Evolutionary conservation across 2,329 filamentous ascomycete species (phyloP).

Genomic region (Ascochyta rabiei): DNA sequence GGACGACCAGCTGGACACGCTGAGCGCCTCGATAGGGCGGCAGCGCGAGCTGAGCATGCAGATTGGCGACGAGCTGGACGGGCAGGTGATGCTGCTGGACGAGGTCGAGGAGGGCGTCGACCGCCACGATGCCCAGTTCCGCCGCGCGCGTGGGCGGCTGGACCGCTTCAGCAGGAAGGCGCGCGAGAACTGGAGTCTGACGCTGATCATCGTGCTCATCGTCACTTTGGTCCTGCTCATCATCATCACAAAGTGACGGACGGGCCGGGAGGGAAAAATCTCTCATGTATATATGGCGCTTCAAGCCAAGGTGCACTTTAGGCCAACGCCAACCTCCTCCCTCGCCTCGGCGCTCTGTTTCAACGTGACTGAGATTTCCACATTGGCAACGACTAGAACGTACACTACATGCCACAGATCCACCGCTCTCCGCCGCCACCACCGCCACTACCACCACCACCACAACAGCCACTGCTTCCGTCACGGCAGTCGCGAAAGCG

Average conservation of each 20-base stretch:
- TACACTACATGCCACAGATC: slow-evolving; percentile 13
- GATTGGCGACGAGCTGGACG: slow-evolving; percentile 94
- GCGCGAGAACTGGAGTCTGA: slow-evolving; percentile 86
- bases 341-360: too few species aligned
- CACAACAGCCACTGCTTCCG: background rate
- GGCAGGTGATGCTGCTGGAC: slow-evolving; percentile 85
- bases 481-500: slow-evolving; percentile 5
- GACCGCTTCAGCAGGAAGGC: slow-evolving; percentile 75
- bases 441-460: background rate
- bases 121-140: slow-evolving; percentile 76
- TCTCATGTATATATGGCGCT: too few species aligned
- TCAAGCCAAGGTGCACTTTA: too few species aligned
- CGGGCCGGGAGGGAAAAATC: background rate
- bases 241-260: slow-evolving; percentile 59
- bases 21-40: slow-evolving; percentile 84
- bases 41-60: slow-evolving; percentile 93
- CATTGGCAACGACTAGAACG: background rate
- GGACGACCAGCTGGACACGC: slow-evolving; percentile 86
- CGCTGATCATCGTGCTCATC: slow-evolving; percentile 78
- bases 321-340: too few species aligned
- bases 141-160: slow-evolving; percentile 74
- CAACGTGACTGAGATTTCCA: too few species aligned
- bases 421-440: background rate
- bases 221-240: slow-evolving; percentile 83
- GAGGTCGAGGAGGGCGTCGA: slow-evolving; percentile 85